phyloP scores from a whole-genome alignment of 228 moss, liverwort and hornwort genomes.

The Sphagnum magellanicum region DNA sequence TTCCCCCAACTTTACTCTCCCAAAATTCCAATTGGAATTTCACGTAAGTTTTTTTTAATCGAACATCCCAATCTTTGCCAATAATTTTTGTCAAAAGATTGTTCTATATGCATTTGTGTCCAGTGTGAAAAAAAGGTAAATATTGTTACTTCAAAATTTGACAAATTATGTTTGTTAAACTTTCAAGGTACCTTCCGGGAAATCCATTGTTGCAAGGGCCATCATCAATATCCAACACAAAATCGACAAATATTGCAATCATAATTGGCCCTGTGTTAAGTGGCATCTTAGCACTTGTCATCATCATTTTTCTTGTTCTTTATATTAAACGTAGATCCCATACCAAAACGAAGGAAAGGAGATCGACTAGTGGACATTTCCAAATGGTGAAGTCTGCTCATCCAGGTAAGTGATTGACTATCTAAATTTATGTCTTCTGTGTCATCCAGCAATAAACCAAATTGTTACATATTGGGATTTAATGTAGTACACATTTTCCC shows the following conservation, averaged over 20 bases:
- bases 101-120: not conserved
- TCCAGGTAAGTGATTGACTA: not conserved
- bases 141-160: no score
- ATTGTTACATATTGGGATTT: not conserved
- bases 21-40: constrained; percentile 8
- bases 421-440: not conserved
- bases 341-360: no score
- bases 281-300: constrained; percentile 12
- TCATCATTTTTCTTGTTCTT: constrained; percentile 2
- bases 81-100: no score
- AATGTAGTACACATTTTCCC: no score
- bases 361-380: no score
- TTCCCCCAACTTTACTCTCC: constrained; percentile 10
- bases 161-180: no score
- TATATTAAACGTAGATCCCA: not conserved
- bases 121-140: not conserved
- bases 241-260: not conserved
- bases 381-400: not conserved
- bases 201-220: no score
- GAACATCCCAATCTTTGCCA: no score
- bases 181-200: no score
- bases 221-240: not conserved
- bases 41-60: not conserved
- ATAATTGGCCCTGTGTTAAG: constrained; percentile 13
- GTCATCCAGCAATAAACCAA: not conserved